Evolutionary conservation across 2,329 filamentous ascomycete species (phyloP).

Genomic region (Helicocarpus griseus): DNA sequence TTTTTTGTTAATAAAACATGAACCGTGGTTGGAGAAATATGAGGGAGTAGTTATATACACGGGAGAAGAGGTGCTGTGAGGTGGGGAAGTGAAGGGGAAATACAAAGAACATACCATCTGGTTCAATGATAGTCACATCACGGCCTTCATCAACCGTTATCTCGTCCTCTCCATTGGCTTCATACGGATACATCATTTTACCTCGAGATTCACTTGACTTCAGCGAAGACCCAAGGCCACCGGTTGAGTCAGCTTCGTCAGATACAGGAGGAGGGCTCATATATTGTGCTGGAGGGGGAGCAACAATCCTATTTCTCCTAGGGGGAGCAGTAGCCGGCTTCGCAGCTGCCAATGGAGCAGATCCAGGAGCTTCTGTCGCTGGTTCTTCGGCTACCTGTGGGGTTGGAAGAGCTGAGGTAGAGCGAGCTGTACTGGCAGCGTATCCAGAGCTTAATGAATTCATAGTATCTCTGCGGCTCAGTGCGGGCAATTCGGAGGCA

Average conservation of each 20-base stretch:
- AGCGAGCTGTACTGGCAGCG: constrained; percentile 66
- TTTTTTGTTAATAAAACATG: not conserved
- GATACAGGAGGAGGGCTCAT: constrained; percentile 48
- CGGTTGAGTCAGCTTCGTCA: constrained; percentile 30
- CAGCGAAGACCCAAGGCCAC: constrained; percentile 28
- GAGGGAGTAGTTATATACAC: not conserved
- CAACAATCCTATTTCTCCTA: constrained; percentile 53
- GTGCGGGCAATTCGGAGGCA: constrained; percentile 52
- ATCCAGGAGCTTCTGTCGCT: constrained; percentile 32
- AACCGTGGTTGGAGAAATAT: not conserved
- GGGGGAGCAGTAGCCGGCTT: constrained; percentile 34
- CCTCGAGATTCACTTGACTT: constrained; percentile 52
- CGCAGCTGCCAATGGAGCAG: constrained; percentile 33
- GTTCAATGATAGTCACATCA: constrained; percentile 68
- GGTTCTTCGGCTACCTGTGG: constrained; percentile 42
- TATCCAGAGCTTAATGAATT: constrained; percentile 85
- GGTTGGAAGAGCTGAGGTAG: constrained; percentile 52
- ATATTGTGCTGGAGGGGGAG: constrained; percentile 77
- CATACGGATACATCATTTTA: constrained; percentile 84
- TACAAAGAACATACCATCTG: constrained; percentile 60
- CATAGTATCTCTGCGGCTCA: constrained; percentile 78
- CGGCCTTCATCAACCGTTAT: constrained; percentile 68
- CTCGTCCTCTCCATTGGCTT: constrained; percentile 71
- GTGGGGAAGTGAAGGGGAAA: not conserved
- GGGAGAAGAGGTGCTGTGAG: not conserved